phyloP scores from a whole-genome alignment of 345 rosid genomes.

The Gossypium raimondii region DNA sequence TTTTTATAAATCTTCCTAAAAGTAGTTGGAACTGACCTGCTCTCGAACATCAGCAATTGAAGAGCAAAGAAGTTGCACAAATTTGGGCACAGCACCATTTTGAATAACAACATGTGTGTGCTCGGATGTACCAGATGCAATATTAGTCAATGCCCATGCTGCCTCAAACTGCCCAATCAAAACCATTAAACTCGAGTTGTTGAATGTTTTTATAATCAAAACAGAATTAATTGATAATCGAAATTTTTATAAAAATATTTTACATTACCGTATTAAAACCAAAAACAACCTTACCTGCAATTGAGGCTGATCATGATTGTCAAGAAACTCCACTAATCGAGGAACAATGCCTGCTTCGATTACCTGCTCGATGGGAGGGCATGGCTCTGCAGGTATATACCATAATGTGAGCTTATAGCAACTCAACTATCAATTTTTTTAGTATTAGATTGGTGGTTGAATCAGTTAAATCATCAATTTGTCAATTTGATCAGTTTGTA shows the following conservation, averaged over 20 bases:
- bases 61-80: slow-evolving; percentile 59
- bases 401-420: background rate
- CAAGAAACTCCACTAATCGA: slow-evolving; percentile 67
- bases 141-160: slow-evolving; percentile 81
- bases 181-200: background rate
- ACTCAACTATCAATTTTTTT: no score
- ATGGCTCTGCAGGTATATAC: slow-evolving; percentile 40
- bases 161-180: slow-evolving; percentile 56
- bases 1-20: no score
- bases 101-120: slow-evolving; percentile 62
- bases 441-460: no score
- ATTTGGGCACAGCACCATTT: slow-evolving; percentile 64
- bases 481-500: no score
- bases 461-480: no score
- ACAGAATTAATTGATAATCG: background rate
- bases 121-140: slow-evolving; percentile 85
- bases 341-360: slow-evolving; percentile 67
- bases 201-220: background rate
- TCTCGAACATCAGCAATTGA: slow-evolving; percentile 71
- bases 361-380: slow-evolving; percentile 70
- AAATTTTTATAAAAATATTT: no score
- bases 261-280: background rate
- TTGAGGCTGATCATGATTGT: slow-evolving; percentile 64
- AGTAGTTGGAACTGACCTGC: slow-evolving; percentile 38
- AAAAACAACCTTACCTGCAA: slow-evolving; percentile 47